Conservation (phyloP, 1,284 basidiomycete genomes). For the Puccinia horiana region DNA sequence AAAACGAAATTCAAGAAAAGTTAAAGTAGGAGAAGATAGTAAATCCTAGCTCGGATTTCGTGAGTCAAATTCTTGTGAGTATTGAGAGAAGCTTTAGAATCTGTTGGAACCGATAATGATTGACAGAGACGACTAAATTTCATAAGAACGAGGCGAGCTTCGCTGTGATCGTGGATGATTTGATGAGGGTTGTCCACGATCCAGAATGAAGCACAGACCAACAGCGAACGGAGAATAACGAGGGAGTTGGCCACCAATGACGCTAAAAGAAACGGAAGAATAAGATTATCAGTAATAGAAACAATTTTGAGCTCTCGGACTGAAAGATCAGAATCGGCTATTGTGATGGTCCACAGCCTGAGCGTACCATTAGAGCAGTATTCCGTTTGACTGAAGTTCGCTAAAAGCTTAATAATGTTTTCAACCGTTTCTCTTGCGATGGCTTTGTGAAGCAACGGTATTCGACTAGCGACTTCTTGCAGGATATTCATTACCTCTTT, state of each 20-base stretch:
- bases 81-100: not conserved
- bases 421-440: slow-evolving; percentile 27
- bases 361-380: not conserved
- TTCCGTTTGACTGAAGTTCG: slow-evolving; percentile 1
- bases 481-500: slow-evolving; percentile 21
- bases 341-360: not conserved
- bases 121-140: not conserved
- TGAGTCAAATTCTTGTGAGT: not conserved
- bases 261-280: not conserved
- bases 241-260: not conserved
- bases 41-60: slow-evolving; percentile 24
- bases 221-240: not conserved
- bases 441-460: slow-evolving; percentile 13
- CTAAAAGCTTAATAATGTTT: slow-evolving; percentile 20
- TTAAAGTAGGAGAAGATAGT: not conserved
- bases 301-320: not conserved
- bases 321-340: not conserved
- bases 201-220: slow-evolving; percentile 27
- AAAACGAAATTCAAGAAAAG: not conserved
- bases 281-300: not conserved
- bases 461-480: slow-evolving; percentile 28
- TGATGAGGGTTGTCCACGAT: not conserved
- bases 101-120: not conserved
- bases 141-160: slow-evolving; percentile 9
- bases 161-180: not conserved